Evolutionary conservation across 2,329 filamentous ascomycete genomes (phyloP), one percentile per base, ranked within the genome.

Genomic region (Cladosporium phlei): DNA sequence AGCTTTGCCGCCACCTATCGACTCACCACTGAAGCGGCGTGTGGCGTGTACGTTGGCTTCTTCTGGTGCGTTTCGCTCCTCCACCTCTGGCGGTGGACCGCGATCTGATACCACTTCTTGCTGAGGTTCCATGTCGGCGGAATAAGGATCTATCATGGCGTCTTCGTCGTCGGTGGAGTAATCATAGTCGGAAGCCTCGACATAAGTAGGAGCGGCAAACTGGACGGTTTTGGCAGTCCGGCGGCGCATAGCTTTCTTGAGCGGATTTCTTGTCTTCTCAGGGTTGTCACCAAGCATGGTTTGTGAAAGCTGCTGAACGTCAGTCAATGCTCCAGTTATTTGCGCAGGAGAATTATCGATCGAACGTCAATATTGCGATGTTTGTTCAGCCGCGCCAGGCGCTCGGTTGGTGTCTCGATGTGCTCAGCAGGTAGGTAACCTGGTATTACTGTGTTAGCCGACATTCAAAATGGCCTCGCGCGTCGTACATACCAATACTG

Each of bases 361-460:
- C 87, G 54, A 79, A 95, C 89, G 72, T 98, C 93, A 59, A 97
- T 90, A 63, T 98, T 98, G 62, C 93, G 82, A 69, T 98, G 93
- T 69, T 98, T 98, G 69, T 98, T 98, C 54, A 97, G 70, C 54
- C 93, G 82, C 35, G 93, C 93, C 52, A 98, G 70, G 63, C 93
- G 80, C 73, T 98, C 93, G 12, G 91, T 96, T 2, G 93, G 93
- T 7, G 93, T 98, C 66, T 98, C 93, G 55, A 98, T 98, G 65
- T 98, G 93, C 67, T 98, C 93, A 38, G 93, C 93, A 39, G 93
- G 93, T 46, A 98, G 74, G 63, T 98, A 98, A 33, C 91, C 91
- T 95, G n/a, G 12, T 27, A 43, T 47, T 37, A 33, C 20, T 20
- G 33, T 30, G 17, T 32, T 19, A 24, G 21, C 33, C 29, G 25